Evolutionary conservation across 2,329 filamentous ascomycete genomes (phyloP).

Genomic region (Colletotrichum salicis): DNA sequence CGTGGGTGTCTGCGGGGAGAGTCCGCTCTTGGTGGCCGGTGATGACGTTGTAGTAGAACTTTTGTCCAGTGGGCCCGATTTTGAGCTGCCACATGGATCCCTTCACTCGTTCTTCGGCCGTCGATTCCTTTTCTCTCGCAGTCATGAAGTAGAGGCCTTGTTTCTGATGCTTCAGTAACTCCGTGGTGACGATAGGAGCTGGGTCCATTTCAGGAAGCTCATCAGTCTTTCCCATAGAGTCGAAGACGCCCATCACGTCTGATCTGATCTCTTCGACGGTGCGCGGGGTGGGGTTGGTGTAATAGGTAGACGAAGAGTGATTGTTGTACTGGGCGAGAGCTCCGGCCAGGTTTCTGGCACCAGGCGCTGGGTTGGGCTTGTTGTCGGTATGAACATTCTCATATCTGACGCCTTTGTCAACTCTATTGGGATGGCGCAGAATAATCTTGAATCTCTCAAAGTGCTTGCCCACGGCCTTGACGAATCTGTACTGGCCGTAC

Average conservation of each 20-base stretch:
- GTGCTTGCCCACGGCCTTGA: slow-evolving; percentile 72
- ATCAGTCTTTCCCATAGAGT: slow-evolving; percentile 80
- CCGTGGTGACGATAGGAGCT: slow-evolving; percentile 68
- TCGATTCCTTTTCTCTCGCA: slow-evolving; percentile 72
- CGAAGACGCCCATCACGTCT: slow-evolving; percentile 88
- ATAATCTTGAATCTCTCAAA: slow-evolving; percentile 74
- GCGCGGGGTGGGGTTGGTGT: slow-evolving; percentile 55
- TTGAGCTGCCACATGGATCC: slow-evolving; percentile 82
- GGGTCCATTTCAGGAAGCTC: slow-evolving; percentile 80
- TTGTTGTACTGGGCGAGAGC: slow-evolving; percentile 29
- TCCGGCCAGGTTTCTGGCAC: slow-evolving; percentile 40
- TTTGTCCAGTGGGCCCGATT: slow-evolving; percentile 60
- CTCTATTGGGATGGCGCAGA: slow-evolving; percentile 60
- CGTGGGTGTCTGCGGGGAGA: slow-evolving; percentile 73
- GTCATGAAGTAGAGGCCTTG: slow-evolving; percentile 91
- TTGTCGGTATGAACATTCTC: slow-evolving; percentile 78
- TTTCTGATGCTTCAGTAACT: slow-evolving; percentile 85
- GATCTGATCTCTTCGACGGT: slow-evolving; percentile 88
- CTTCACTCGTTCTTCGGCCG: slow-evolving; percentile 69
- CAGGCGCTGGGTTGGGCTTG: slow-evolving; percentile 49
- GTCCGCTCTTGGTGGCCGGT: slow-evolving; percentile 73
- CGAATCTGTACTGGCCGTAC: slow-evolving; percentile 78
- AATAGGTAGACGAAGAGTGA: slow-evolving; percentile 30
- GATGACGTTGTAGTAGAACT: slow-evolving; percentile 83
- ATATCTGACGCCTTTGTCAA: slow-evolving; percentile 75